Conservation (phyloP, 2,329 filamentous ascomycete species). For the Aspergillus piperis region DNA sequence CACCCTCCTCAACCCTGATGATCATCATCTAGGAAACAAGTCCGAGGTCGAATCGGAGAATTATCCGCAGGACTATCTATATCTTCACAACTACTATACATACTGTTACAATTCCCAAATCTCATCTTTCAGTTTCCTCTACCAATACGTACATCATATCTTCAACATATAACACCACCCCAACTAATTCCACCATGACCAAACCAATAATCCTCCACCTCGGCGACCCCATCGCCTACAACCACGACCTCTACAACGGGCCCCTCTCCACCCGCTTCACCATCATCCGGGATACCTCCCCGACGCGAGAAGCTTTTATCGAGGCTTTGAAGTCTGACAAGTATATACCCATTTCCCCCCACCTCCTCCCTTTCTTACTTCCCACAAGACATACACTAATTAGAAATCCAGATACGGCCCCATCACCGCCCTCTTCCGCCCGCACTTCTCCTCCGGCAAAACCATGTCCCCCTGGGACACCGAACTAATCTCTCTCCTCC, state of each 20-base stretch:
- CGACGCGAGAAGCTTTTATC: constrained; percentile 42
- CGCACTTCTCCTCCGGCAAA: constrained; percentile 64
- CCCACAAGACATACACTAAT: background rate
- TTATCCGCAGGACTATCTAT: background rate
- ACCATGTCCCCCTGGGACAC: constrained; percentile 67
- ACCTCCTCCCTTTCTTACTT: no score
- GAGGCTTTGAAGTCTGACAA: constrained; percentile 38
- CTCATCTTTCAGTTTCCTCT: background rate
- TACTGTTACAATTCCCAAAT: no score
- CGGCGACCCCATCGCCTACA: constrained; percentile 50
- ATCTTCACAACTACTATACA: no score
- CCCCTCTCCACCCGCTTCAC: constrained; percentile 1
- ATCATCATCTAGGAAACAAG: no score
- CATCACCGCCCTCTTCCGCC: constrained; percentile 52
- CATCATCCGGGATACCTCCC: constrained; percentile 12
- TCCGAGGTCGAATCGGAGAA: background rate
- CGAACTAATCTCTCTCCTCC: constrained; percentile 60
- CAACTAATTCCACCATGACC: background rate
- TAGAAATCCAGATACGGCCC: constrained; percentile 30
- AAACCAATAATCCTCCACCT: constrained; percentile 45
- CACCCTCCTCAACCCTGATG: no score
- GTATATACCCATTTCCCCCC: background rate
- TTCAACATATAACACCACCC: no score
- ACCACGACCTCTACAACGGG: constrained; percentile 40
- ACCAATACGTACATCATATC: background rate